Base-by-base conservation (phyloP, 345 rosid species). In the Aquilaria malaccensis region DNA sequence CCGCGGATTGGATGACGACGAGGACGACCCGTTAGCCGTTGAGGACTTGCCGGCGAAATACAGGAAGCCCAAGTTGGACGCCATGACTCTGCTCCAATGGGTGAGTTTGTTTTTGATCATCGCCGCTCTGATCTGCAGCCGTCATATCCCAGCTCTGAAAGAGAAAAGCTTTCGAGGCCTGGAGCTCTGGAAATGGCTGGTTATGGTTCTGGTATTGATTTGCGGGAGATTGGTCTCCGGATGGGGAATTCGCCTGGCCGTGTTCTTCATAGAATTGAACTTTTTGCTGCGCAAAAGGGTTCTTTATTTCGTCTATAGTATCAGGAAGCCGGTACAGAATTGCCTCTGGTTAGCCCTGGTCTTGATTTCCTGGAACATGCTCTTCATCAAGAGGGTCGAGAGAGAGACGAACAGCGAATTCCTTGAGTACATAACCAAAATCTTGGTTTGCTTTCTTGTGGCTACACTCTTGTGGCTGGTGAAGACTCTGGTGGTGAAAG, bases 181-280 rank as follows among this genome's bases (percentile, higher is more conserved):
- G n/a, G 62, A 65, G 53, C 55, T 94, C 3, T 90, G 96, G 97
- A 90, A 86, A 78, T 94, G 99, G 99, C 83, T 83, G 69, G 88
- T 87, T 2, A 66, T 89, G 67, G 33, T 87, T 52, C 62, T 87
- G 13, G 95, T 94, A 57, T 74, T 94, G 70, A 87, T 94, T 33
- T 89, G 95, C 54, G 99, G 95, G 6, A 74, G 97, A 46, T 50
- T 94, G 51, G 85, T 94, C 11, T 90, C 99, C 0, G 96, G 97
- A 13, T 94, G 97, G 97, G 97, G 90, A 50, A 90, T 90, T 48
- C 70, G 80, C 31, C 46, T 94, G 13, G 68, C 80, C 2, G 99
- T 94, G 10, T 85, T 87, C 57, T 84, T 87, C 45, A 81, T 94
- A 6, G 97, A 94, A 67, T 75, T 88, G 61, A 94, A 88, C 63